phyloP scores from a whole-genome alignment of 345 rosid genomes.

The Gossypium bickii region DNA sequence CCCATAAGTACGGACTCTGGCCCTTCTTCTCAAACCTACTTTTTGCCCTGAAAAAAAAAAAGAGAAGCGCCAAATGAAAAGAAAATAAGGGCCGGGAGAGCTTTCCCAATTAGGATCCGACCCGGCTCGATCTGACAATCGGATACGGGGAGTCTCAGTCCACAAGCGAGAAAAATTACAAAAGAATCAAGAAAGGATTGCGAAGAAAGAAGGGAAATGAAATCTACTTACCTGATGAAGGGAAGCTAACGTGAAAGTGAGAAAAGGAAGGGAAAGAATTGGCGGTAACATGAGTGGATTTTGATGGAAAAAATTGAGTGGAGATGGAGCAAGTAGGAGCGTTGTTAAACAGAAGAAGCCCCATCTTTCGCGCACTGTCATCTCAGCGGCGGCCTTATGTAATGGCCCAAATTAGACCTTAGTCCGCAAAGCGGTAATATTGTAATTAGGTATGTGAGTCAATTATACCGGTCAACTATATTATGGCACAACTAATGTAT shows the following conservation, averaged over 20 bases:
- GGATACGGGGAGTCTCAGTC: background rate
- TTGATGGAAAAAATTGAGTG: background rate
- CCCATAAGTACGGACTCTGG: slow-evolving; percentile 13
- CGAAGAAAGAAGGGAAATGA: background rate
- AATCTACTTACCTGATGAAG: slow-evolving; percentile 16
- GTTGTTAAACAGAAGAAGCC: slow-evolving; percentile 32
- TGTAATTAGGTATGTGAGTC: no score
- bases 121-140: background rate
- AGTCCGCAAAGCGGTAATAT: no score
- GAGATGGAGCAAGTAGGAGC: slow-evolving; percentile 10
- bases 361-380: slow-evolving; percentile 1
- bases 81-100: background rate
- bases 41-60: slow-evolving; percentile 27
- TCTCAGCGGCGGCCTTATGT: background rate
- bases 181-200: background rate
- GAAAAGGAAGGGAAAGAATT: slow-evolving; percentile 14
- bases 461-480: no score
- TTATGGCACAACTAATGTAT: no score
- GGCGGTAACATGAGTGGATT: background rate
- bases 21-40: slow-evolving; percentile 23
- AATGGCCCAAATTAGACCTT: no score
- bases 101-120: background rate
- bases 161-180: background rate
- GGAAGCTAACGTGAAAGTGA: slow-evolving; percentile 6
- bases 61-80: background rate